These are phyloP conservation scores for Phialophora macrospora DNA, from an alignment of 2,329 filamentous ascomycete species.

Conservation along the genomic window DNA sequence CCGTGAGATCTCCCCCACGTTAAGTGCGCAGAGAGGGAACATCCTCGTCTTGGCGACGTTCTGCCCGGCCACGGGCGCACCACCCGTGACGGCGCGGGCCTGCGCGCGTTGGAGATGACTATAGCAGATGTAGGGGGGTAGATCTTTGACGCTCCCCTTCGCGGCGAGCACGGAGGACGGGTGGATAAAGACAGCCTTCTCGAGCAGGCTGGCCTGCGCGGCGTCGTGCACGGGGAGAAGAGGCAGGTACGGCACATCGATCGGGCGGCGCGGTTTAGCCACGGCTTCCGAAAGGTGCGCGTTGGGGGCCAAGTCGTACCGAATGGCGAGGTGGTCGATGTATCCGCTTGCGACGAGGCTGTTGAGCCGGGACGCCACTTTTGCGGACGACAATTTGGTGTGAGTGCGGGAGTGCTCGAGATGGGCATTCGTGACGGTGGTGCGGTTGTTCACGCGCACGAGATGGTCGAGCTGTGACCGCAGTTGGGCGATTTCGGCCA, in stretches of 20 bases:
- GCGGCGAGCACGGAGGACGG: slow-evolving; percentile 81
- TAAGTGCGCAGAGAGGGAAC: slow-evolving; percentile 82
- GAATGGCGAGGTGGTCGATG: slow-evolving; percentile 91
- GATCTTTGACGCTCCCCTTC: slow-evolving; percentile 69
- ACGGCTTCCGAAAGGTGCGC: slow-evolving; percentile 63
- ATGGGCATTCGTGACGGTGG: slow-evolving; percentile 63
- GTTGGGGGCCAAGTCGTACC: slow-evolving; percentile 79
- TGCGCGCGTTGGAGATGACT: slow-evolving; percentile 76
- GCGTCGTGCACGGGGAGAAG: slow-evolving; percentile 64
- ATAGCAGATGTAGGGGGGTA: slow-evolving; percentile 88
- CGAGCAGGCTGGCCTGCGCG: slow-evolving; percentile 55
- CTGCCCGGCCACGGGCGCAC: slow-evolving; percentile 40
- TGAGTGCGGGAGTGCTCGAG: slow-evolving; percentile 61
- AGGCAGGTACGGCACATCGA: slow-evolving; percentile 89
- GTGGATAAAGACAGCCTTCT: slow-evolving; percentile 82
- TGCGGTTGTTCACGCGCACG: slow-evolving; percentile 72
- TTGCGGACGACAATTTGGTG: slow-evolving; percentile 65
- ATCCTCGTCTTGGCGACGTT: slow-evolving; percentile 77
- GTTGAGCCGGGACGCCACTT: slow-evolving; percentile 74
- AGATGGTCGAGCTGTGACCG: slow-evolving; percentile 82
- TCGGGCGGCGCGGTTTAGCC: slow-evolving; percentile 78
- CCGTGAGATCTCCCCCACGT: slow-evolving; percentile 73
- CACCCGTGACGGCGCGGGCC: slow-evolving; percentile 56
- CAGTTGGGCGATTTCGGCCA: slow-evolving; percentile 84
- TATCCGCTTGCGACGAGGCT: slow-evolving; percentile 92